Evolutionary conservation across 805 yeast genomes (phyloP), one percentile per base, ranked within the genome.

Genomic region (Yamadazyma sp.): DNA sequence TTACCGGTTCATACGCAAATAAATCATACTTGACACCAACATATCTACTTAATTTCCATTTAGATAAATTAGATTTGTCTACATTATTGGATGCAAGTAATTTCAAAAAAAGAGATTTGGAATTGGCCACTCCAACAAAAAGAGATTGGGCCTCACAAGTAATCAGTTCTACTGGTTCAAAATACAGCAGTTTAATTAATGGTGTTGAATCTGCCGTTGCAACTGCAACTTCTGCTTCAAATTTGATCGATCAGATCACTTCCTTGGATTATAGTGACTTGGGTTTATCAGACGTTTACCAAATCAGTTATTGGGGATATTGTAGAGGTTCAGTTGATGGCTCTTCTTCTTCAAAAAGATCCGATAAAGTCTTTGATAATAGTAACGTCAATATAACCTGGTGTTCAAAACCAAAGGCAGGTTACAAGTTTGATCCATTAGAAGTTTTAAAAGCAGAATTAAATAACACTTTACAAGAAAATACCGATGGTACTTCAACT

Each of bases 351-450:
- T 25, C 33, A 21, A 20, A 38, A 6, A 27, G 26, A 6, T 25
- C 39, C 1, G 48, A 42, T 9, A 12, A 16, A 5, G 32, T 30
- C 20, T 60, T 57, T 35, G 56, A 56, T 32, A 61, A 61, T 36
- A 40, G 48, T 12, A 48, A 58, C 8, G 52, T 62, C 17, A 59
- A 63, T 32, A 65, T 67, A 44, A 61, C 68, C 3, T 63, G 62
- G 52, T 85, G 94, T 56, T 60, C 75, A 11, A 49, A 64, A 7
- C 76, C 89, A 14, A 56, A 64, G 38, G 64, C 76, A 3, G 76
- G 77, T 44, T 85, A 68, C 55, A 56, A 64, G 40, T 73, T 84
- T 47, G 75, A 81, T 50, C 80, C 84, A 1, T 56, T 69, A 27
- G 47, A 43, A 2, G 41, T 67, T 4, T 39, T 67, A 33, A 60